phyloP scores from a whole-genome alignment of 148 eudicot genomes.

The Diospyros kaki region DNA sequence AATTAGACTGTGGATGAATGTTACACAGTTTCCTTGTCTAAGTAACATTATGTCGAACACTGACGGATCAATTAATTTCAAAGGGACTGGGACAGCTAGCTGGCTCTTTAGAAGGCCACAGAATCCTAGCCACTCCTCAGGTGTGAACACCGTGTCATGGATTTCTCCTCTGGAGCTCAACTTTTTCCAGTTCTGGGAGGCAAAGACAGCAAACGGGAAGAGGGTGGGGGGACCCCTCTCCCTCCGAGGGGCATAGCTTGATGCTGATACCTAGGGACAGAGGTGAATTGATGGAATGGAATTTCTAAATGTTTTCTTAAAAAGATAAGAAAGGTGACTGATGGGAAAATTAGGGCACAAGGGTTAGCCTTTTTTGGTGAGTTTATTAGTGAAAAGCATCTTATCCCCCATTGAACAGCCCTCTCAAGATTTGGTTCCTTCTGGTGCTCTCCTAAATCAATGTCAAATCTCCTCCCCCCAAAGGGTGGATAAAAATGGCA shows the following conservation, averaged over 20 bases:
- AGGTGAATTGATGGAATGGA: background rate
- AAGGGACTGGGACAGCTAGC: background rate
- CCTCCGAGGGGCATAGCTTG: background rate
- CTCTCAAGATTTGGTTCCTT: background rate
- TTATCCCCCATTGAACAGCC: constrained; percentile 3
- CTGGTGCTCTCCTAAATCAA: background rate
- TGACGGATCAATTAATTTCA: background rate
- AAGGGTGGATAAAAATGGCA: too few relatives aligned
- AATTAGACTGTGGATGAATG: background rate
- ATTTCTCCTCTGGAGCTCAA: constrained; percentile 5
- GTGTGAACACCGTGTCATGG: constrained; percentile 2
- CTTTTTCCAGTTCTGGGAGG: constrained; percentile 18
- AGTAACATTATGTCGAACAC: background rate
- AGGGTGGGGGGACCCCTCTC: constrained; percentile 11
- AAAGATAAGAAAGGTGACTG: background rate
- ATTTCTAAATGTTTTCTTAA: background rate
- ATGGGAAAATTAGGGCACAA: background rate
- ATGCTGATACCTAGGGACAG: constrained; percentile 14
- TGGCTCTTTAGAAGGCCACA: background rate
- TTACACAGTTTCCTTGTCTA: constrained; percentile 12
- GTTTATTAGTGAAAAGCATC: background rate
- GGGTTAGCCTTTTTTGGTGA: constrained; percentile 6
- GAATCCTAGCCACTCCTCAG: background rate
- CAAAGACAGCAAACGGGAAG: background rate
- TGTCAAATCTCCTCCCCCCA: too few relatives aligned